Evolutionary conservation across 805 yeast genomes (phyloP).

Genomic region (Yarrowia osloensis): DNA sequence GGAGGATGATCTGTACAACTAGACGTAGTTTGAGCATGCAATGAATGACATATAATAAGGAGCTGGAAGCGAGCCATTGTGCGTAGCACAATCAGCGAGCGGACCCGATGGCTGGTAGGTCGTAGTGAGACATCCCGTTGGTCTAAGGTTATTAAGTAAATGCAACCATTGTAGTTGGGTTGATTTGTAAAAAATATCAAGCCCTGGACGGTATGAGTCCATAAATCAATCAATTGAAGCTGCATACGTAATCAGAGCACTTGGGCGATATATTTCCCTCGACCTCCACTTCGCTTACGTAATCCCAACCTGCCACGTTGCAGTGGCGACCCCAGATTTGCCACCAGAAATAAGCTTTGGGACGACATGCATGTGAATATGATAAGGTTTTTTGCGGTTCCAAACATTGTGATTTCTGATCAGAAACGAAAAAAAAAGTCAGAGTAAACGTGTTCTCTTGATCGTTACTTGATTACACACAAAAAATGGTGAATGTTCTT

Average conservation of each 20-base stretch:
- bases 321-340: conserved; percentile 13
- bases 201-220: too few relatives aligned
- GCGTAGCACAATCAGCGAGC: not conserved
- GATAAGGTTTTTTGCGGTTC: not conserved
- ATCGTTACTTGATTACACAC: too few relatives aligned
- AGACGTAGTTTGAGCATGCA: conserved; percentile 30
- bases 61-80: not conserved
- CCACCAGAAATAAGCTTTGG: not conserved
- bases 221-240: too few relatives aligned
- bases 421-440: not conserved
- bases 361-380: not conserved
- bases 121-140: too few relatives aligned
- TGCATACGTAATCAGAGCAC: too few relatives aligned
- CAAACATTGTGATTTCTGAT: not conserved
- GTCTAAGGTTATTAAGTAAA: too few relatives aligned
- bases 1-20: conserved; percentile 67
- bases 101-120: not conserved
- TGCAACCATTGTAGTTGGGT: too few relatives aligned
- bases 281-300: not conserved
- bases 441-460: too few relatives aligned
- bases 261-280: too few relatives aligned
- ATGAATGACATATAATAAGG: not conserved
- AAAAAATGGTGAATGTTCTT: conserved; percentile 1
- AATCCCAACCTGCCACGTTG: not conserved
- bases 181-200: too few relatives aligned